Evolutionary conservation across 345 rosid genomes (phyloP), one percentile per base, ranked within the genome.

Genomic region (Erysimum cheiranthoides): DNA sequence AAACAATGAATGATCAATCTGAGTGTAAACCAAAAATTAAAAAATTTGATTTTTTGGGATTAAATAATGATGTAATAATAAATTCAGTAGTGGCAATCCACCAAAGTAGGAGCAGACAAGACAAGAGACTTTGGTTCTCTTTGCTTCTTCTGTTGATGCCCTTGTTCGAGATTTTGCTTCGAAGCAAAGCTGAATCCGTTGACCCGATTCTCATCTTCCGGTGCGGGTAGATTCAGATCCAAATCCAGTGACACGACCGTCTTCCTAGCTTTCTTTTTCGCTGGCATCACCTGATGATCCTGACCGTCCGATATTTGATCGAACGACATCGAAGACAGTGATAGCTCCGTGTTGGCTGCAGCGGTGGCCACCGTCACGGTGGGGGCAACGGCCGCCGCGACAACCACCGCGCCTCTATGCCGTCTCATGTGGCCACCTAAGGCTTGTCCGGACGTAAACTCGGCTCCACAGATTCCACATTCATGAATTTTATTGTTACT

Each of bases 351-450:
- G 73, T 66, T 78, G 36, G 81, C 80, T 17, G 60, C 10, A 46
- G 76, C 40, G 35, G 62, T 34, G 6, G 75, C 73, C 36, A 66
- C 73, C 25, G 51, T 66, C 18, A 58, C 81, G 12, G 45, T 36
- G 5, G 77, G 71, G 6, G 80, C 5, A 3, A n/a, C 35, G 4
- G 34, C 36, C 13, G 47, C 46, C 0, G 66, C 1, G 1, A 45
- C 72, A 54, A 27, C 75, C 50, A 54, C 73, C 0, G 91, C 78
- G 0, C 86, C 82, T 52, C 97, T 82, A 43, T 95, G 99, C 80
- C 98, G 79, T 82, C 99, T 77, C 99, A 95, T 95, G 68, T 95
- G 99, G 7, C 99, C 99, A 2, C 99, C 99, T 57, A 95, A 78
- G 6, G 99, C 99, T 82, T 95, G 99, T 3, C 99, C 99, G 0